Percentiles rank a stretch among this genome's conserved stretches.
These are phyloP conservation scores for Mollisia scopiformis DNA, from an alignment of 2,329 filamentous ascomycete species.

Conservation along the genomic window DNA sequence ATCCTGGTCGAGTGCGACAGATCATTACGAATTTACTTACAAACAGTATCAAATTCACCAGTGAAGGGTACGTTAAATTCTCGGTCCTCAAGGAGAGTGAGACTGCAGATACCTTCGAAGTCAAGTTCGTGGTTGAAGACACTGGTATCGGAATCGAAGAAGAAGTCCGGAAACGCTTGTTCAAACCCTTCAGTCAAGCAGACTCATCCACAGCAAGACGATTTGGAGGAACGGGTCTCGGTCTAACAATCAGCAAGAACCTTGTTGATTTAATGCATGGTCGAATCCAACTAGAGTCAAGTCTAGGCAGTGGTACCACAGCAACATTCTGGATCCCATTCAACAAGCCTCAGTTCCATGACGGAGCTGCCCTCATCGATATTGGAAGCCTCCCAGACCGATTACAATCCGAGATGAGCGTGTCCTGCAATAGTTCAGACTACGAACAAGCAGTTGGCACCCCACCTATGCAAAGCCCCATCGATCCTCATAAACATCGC, in stretches of 20 bases:
- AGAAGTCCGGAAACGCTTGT: conserved; percentile 71
- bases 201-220: conserved; percentile 77
- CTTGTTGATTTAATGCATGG: conserved; percentile 80
- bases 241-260: conserved; percentile 81
- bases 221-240: conserved; percentile 80
- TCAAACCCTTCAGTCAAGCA: conserved; percentile 81
- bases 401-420: conserved; percentile 63
- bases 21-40: conserved; percentile 81
- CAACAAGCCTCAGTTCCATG: conserved; percentile 63
- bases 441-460: conserved; percentile 50
- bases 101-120: conserved; percentile 63
- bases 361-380: conserved; percentile 56
- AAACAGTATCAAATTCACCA: conserved; percentile 77
- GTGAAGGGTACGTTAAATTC: conserved; percentile 68
- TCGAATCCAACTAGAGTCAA: conserved; percentile 70
- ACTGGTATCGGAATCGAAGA: conserved; percentile 83
- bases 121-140: conserved; percentile 75
- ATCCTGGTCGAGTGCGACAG: conserved; percentile 81
- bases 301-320: conserved; percentile 69
- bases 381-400: conserved; percentile 69
- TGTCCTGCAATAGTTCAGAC: conserved; percentile 71
- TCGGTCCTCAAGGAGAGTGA: conserved; percentile 66
- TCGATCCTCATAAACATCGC: conserved; percentile 12
- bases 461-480: conserved; percentile 40
- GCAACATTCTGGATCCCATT: conserved; percentile 79